phyloP scores from a whole-genome alignment of 176 grass and related monocot genomes.

The Chrysopogon serrulatus region DNA sequence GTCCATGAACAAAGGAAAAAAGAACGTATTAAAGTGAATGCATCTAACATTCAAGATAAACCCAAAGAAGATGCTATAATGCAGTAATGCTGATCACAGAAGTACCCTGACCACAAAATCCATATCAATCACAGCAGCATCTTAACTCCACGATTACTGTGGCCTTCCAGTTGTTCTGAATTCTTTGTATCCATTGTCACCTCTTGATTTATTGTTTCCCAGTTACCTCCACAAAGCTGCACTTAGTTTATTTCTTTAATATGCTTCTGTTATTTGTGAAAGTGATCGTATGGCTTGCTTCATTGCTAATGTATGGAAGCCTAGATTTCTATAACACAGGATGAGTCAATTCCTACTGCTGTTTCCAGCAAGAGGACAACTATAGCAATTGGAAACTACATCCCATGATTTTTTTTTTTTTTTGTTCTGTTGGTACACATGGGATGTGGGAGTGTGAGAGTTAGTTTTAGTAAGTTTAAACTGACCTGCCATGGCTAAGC shows the following conservation, averaged over 20 bases:
- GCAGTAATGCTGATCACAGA: background rate
- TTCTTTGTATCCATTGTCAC: background rate
- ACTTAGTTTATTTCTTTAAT: background rate
- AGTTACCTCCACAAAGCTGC: background rate
- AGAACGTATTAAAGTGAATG: background rate
- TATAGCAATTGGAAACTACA: background rate
- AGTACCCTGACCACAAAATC: background rate
- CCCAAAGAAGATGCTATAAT: background rate
- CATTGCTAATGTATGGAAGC: background rate
- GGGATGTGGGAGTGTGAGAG: background rate
- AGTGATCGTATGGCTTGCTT: background rate
- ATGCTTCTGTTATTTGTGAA: background rate
- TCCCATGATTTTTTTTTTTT: background rate
- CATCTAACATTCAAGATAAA: background rate
- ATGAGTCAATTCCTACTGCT: background rate
- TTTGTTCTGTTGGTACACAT: background rate
- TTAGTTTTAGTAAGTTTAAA: background rate
- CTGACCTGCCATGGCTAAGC: background rate
- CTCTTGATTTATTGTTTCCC: background rate
- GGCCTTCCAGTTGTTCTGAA: background rate
- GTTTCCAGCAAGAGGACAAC: background rate
- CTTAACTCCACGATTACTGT: background rate
- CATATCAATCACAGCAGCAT: background rate
- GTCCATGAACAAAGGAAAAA: background rate
- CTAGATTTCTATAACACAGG: background rate